These are phyloP conservation scores for Sporothrix humicola DNA, from an alignment of 2,329 filamentous ascomycete species.

Conservation along the genomic window DNA sequence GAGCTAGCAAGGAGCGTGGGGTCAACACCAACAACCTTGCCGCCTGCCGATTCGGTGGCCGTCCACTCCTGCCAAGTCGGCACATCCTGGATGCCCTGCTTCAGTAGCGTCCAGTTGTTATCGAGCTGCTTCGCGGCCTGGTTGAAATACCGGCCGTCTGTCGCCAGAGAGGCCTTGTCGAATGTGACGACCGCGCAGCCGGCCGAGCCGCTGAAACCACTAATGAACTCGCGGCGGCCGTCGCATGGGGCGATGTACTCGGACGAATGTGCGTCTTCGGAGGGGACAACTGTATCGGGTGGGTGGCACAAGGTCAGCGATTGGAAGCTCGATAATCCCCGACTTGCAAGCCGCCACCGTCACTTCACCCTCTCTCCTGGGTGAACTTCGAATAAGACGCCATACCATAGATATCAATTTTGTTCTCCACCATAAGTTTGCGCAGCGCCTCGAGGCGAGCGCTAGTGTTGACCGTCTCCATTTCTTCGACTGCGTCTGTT, in stretches of 20 bases:
- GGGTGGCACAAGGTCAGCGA: constrained; percentile 20
- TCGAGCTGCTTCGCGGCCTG: constrained; percentile 92
- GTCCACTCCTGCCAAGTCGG: constrained; percentile 98
- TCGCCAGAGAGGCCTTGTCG: constrained; percentile 86
- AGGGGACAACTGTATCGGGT: constrained; percentile 75
- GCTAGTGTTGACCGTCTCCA: constrained; percentile 81
- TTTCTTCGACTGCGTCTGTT: constrained; percentile 47
- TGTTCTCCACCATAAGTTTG: constrained; percentile 82
- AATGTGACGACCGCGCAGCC: constrained; percentile 88
- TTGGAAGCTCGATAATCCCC: neutral
- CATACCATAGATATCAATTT: constrained; percentile 91
- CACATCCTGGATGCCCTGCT: constrained; percentile 90
- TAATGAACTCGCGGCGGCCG: constrained; percentile 87
- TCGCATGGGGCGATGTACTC: constrained; percentile 99
- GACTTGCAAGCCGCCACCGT: neutral
- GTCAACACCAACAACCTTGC: constrained; percentile 89
- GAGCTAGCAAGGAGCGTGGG: constrained; percentile 79
- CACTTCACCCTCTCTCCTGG: neutral
- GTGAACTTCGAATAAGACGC: constrained; percentile 27
- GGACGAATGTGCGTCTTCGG: constrained; percentile 95
- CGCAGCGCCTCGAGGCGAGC: constrained; percentile 77
- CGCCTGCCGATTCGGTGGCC: constrained; percentile 81
- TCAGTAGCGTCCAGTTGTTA: constrained; percentile 86
- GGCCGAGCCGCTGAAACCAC: constrained; percentile 92
- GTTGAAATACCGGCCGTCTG: constrained; percentile 97